phyloP scores from a whole-genome alignment of 2,329 filamentous ascomycete genomes.

The Aphanocladium album region DNA sequence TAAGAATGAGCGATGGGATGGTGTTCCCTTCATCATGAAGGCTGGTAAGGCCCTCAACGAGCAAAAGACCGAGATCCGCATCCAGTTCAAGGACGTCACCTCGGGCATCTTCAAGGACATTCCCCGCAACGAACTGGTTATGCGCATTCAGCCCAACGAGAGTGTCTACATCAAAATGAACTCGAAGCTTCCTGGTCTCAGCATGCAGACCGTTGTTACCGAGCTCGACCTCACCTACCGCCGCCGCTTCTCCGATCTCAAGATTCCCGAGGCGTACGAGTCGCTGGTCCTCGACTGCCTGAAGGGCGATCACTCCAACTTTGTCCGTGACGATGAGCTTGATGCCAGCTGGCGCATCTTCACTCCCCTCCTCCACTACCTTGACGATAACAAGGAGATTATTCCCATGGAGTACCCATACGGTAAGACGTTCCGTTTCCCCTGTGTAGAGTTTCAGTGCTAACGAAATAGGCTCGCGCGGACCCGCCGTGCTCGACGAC shows the following conservation, averaged over 20 bases:
- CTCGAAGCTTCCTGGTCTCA: slow-evolving; percentile 95
- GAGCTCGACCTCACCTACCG: slow-evolving; percentile 98
- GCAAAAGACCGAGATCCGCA: slow-evolving; percentile 98
- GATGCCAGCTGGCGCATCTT: slow-evolving; percentile 99
- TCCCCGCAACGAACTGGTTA: slow-evolving; percentile 96
- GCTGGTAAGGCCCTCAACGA: slow-evolving; percentile 98
- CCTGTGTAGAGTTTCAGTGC: slow-evolving; percentile 1
- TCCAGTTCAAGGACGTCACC: slow-evolving; percentile 99
- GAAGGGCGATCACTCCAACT: slow-evolving; percentile 99
- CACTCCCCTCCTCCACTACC: slow-evolving; percentile 92
- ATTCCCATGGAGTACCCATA: slow-evolving; percentile 99
- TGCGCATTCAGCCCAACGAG: slow-evolving; percentile 98
- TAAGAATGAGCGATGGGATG: slow-evolving; percentile 99
- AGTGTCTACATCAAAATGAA: slow-evolving; percentile 99
- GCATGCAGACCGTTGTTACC: slow-evolving; percentile 98
- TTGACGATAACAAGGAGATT: slow-evolving; percentile 99
- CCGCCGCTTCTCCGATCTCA: slow-evolving; percentile 95
- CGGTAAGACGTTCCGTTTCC: slow-evolving; percentile 53
- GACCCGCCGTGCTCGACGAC: slow-evolving; percentile 92
- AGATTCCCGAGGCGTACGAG: slow-evolving; percentile 99
- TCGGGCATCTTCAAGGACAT: slow-evolving; percentile 99
- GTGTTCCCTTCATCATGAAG: slow-evolving; percentile 98
- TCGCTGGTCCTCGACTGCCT: slow-evolving; percentile 94
- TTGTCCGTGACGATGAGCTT: slow-evolving; percentile 92
- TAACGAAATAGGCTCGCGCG: slow-evolving; percentile 71